Base-by-base conservation (phyloP, 768 basidiomycete genomes). In the Mycena floridula region DNA sequence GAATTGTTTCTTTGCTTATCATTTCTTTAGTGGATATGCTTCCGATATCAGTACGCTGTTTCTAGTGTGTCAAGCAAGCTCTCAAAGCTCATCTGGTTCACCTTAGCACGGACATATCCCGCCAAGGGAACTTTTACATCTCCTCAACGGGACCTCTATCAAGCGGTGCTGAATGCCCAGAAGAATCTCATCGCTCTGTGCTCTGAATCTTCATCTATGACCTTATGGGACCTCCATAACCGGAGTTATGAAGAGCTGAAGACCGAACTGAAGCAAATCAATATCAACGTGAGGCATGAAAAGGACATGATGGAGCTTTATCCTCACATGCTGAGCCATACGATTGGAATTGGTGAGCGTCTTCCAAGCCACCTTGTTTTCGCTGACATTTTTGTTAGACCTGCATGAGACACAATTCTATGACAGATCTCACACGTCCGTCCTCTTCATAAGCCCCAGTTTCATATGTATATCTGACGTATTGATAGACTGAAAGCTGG, bases 271-370 rank as follows among this genome's bases (percentile, higher is more conserved):
- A 77, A 74, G 47, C 85, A 89, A 54, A 73, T 92, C 32, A 69
- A 74, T 35, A 64, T 89, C 26, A 66, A 65, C 0, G 68, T 71
- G 9, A 67, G 68, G 8, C 43, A 51, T 7, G 52, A 64, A 12
- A 54, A 63, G 1, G 81, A 82, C 21, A 69, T 88, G 44, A 72
- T 94, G 37, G 77, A 88, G 50, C 61, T 99, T 54, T 99, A 97
- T 58, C 96, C 96, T 1, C 96, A 99, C 68, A 91, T 82, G 50
- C 62, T 99, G 38, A 81, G 88, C 22, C 96, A 99, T 66, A 87
- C 89, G 6, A 83, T 98, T 27, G 96, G 96, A 5, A 82, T 96
- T 40, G 87, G 88, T 85, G 39, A 40, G 79, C 63, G 7, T 16
- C 8, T 39, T 22, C 46, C 13, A 28, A 18, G 24, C 39, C 32